A percentile compares a stretch with the other conserved stretches of the same genome.
phyloP scores from a whole-genome alignment of 2,329 filamentous ascomycete genomes.

The Colletotrichum chlorophyti region DNA sequence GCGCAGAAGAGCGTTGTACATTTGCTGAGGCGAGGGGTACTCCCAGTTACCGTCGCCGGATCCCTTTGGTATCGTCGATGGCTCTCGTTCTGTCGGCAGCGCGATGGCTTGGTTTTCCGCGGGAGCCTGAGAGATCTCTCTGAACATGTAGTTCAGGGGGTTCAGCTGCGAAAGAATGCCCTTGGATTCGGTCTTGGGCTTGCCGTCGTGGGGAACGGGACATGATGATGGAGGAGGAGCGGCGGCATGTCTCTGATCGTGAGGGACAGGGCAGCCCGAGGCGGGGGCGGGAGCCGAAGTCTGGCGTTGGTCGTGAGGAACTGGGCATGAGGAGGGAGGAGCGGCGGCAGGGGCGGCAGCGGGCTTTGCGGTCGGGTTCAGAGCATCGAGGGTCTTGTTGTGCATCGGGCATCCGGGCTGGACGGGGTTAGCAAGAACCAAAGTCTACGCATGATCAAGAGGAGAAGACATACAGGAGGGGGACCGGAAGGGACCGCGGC shows the following conservation, averaged over 20 bases:
- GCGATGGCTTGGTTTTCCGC: slow-evolving; percentile 74
- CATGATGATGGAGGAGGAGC: slow-evolving; percentile 45
- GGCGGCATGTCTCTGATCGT: slow-evolving; percentile 31
- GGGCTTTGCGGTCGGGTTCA: slow-evolving; percentile 42
- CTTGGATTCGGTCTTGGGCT: slow-evolving; percentile 41
- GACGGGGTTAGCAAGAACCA: slow-evolving; percentile 31
- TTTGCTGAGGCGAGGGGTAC: slow-evolving; percentile 97
- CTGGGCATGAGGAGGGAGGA: slow-evolving; percentile 38
- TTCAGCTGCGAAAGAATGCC: slow-evolving; percentile 64
- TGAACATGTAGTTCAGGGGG: slow-evolving; percentile 94
- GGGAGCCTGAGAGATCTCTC: slow-evolving; percentile 80
- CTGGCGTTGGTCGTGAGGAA: slow-evolving; percentile 34
- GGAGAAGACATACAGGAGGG: slow-evolving; percentile 47
- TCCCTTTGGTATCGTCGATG: slow-evolving; percentile 90
- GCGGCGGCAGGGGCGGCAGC: slow-evolving; percentile 28
- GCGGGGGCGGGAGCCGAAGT: slow-evolving; percentile 34
- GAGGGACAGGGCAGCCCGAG: slow-evolving; percentile 40
- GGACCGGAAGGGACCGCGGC: slow-evolving; percentile 30
- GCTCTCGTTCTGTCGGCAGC: slow-evolving; percentile 82
- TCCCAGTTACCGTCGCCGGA: slow-evolving; percentile 86
- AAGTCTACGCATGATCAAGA: neutral
- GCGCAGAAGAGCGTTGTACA: slow-evolving; percentile 97
- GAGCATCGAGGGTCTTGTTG: slow-evolving; percentile 56
- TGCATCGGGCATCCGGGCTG: slow-evolving; percentile 66
- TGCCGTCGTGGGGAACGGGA: slow-evolving; percentile 54